A percentile compares a stretch with the other conserved stretches of the same genome.
Evolutionary conservation across 192 early-diverging fungal genomes (phyloP).

Genomic region (Coemansia sp.): DNA sequence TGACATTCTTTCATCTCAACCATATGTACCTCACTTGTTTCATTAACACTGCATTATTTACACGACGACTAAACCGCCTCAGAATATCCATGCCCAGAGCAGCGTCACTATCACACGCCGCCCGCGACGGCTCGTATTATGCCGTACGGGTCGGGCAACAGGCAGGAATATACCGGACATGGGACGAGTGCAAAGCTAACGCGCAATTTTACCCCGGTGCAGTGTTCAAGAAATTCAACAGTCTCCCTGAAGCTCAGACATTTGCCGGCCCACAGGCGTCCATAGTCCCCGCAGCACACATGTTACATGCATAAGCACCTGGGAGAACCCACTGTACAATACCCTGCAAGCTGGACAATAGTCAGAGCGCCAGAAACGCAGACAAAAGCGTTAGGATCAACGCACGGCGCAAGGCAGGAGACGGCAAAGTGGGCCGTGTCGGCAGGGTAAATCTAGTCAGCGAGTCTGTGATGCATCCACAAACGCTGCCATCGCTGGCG

Average conservation of each 20-base stretch:
- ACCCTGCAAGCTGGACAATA: neutral
- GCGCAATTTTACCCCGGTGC: conserved; percentile 57
- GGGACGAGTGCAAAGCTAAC: conserved; percentile 66
- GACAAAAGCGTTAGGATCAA: neutral
- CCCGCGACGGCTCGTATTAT: conserved; percentile 8
- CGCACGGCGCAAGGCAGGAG: neutral
- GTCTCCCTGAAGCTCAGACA: conserved; percentile 53
- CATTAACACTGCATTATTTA: neutral
- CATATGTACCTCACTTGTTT: neutral
- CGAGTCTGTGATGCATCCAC: neutral
- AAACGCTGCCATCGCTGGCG: neutral
- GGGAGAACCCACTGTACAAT: neutral
- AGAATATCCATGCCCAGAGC: neutral
- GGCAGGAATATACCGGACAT: conserved; percentile 30
- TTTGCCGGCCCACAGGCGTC: conserved; percentile 40
- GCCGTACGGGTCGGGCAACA: conserved; percentile 32
- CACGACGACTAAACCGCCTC: neutral
- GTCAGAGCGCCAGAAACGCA: neutral
- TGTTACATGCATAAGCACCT: neutral
- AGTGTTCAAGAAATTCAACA: conserved; percentile 63
- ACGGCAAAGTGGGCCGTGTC: neutral
- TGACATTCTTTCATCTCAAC: too few species aligned
- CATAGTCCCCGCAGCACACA: neutral
- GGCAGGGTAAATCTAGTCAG: neutral
- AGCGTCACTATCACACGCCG: neutral